These are phyloP conservation scores for Onygena corvina DNA, from an alignment of 2,329 filamentous ascomycete species.

Conservation along the genomic window DNA sequence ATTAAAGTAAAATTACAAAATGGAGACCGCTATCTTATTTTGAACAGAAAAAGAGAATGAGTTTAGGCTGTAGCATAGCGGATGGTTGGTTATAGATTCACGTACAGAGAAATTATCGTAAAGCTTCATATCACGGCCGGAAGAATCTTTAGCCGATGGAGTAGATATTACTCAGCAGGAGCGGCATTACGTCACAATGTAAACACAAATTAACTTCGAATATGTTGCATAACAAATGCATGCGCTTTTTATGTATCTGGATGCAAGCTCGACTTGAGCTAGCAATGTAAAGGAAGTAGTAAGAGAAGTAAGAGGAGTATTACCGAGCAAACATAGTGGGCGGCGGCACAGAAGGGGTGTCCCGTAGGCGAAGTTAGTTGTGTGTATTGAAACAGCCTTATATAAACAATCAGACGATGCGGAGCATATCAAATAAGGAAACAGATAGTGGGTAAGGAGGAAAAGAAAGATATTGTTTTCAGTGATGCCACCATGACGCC, in stretches of 20 bases:
- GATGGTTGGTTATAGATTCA: background rate
- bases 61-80: background rate
- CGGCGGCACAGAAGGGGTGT: background rate
- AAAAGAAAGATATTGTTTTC: conserved; percentile 7
- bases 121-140: background rate
- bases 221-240: background rate
- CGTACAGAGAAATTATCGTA: background rate
- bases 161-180: background rate
- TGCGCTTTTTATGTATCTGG: conserved; percentile 3
- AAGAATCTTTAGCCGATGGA: background rate
- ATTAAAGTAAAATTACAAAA: background rate
- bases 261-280: background rate
- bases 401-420: background rate
- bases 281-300: conserved; percentile 10
- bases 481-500: background rate
- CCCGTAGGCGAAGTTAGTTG: conserved; percentile 17
- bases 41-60: conserved; percentile 16
- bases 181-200: background rate
- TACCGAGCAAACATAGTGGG: background rate
- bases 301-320: conserved; percentile 1
- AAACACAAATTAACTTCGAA: background rate
- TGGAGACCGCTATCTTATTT: background rate
- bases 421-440: background rate
- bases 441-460: background rate
- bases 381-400: conserved; percentile 5